Percentiles rank a stretch among this genome's conserved stretches.
These are phyloP conservation scores for Trichosporon faecale DNA, from an alignment of 1,284 basidiomycete species.

Conservation along the genomic window DNA sequence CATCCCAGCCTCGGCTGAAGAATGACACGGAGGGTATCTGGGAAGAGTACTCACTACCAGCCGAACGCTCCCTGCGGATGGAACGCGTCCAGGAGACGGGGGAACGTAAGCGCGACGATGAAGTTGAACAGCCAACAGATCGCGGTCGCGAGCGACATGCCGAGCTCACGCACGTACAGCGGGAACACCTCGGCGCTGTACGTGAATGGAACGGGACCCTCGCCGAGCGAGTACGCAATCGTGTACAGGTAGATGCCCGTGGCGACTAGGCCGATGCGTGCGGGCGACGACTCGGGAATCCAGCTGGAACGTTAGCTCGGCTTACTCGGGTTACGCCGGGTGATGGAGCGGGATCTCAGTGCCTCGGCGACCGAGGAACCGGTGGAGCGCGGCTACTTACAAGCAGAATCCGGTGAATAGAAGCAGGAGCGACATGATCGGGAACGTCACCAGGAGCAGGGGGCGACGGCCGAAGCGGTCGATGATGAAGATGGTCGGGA, in stretches of 20 bases:
- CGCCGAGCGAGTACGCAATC: constrained; percentile 53
- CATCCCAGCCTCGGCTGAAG: no score
- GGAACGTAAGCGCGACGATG: constrained; percentile 68
- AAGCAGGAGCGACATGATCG: constrained; percentile 52
- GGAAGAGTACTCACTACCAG: constrained; percentile 54
- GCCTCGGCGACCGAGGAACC: not conserved
- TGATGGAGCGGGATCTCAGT: not conserved
- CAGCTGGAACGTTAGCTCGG: constrained; percentile 9
- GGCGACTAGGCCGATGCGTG: constrained; percentile 47
- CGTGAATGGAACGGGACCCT: constrained; percentile 67
- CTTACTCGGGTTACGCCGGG: not conserved
- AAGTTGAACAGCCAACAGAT: constrained; percentile 29
- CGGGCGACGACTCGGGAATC: constrained; percentile 18
- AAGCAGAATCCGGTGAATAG: constrained; percentile 51
- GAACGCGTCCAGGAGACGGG: constrained; percentile 56
- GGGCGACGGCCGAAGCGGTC: constrained; percentile 63
- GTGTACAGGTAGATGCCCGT: constrained; percentile 25
- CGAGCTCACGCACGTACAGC: constrained; percentile 54
- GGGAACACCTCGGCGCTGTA: constrained; percentile 56
- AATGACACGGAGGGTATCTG: no score
- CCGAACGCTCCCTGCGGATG: constrained; percentile 28
- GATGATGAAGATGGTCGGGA: constrained; percentile 34
- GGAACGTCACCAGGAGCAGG: constrained; percentile 62
- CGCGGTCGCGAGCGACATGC: constrained; percentile 54
- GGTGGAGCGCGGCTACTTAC: not conserved